Conservation (phyloP, 768 basidiomycete species). For the Psilocybe azurescens region DNA sequence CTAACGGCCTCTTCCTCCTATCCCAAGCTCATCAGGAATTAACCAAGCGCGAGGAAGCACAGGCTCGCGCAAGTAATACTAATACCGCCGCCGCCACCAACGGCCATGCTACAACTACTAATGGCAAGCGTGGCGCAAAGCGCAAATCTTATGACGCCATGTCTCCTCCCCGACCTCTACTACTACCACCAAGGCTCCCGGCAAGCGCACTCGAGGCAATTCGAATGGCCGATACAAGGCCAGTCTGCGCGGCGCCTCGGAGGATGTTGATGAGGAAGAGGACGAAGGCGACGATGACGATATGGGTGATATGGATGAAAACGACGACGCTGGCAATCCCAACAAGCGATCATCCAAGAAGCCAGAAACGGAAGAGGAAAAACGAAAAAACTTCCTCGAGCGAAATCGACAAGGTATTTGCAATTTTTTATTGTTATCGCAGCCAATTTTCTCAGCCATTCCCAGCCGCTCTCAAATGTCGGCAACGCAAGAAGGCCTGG, state of each 20-base stretch:
- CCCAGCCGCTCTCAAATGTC: slow-evolving; percentile 95
- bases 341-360: slow-evolving; percentile 56
- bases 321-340: slow-evolving; percentile 22
- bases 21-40: slow-evolving; percentile 97
- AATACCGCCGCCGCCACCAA: slow-evolving; percentile 27
- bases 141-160: slow-evolving; percentile 68
- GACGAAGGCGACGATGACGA: slow-evolving; percentile 46
- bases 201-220: slow-evolving; percentile 46
- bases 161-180: slow-evolving; percentile 36
- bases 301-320: slow-evolving; percentile 44
- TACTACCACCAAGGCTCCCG: slow-evolving; percentile 24
- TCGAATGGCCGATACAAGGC: slow-evolving; percentile 37
- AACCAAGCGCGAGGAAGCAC: slow-evolving; percentile 91
- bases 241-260: slow-evolving; percentile 36
- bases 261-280: slow-evolving; percentile 42
- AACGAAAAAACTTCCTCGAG: slow-evolving; percentile 95
- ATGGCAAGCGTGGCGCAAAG: slow-evolving; percentile 64
- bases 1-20: slow-evolving; percentile 93
- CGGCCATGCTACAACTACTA: slow-evolving; percentile 38
- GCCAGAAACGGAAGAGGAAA: slow-evolving; percentile 98
- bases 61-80: slow-evolving; percentile 58
- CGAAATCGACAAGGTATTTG: slow-evolving; percentile 92
- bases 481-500: slow-evolving; percentile 99
- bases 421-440: neutral
- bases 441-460: slow-evolving; percentile 1